These are phyloP conservation scores for Pholiota conissans DNA, from an alignment of 768 basidiomycete genomes.

Conservation along the genomic window DNA sequence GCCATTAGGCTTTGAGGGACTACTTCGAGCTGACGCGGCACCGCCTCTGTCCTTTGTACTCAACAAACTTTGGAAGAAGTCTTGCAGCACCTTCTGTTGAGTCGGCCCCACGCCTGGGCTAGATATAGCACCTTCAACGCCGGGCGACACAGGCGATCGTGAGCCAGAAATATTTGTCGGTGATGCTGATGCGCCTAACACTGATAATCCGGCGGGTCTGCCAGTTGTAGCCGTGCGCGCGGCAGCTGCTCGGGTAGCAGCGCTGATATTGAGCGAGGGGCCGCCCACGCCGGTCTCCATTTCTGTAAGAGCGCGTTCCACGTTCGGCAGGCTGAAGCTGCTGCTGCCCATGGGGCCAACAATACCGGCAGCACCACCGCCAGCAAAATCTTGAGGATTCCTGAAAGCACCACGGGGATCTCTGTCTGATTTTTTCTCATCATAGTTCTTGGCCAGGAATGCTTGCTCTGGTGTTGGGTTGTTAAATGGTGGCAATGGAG, in stretches of 20 bases:
- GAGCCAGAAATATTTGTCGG: constrained; percentile 26
- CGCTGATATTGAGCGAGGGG: constrained; percentile 19
- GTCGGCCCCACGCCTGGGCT: constrained; percentile 45
- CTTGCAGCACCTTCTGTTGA: constrained; percentile 82
- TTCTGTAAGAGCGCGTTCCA: constrained; percentile 83
- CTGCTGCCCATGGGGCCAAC: constrained; percentile 93
- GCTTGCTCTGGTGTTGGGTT: constrained; percentile 85
- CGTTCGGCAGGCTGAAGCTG: constrained; percentile 82
- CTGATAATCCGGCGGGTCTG: constrained; percentile 39
- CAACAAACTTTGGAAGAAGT: constrained; percentile 84
- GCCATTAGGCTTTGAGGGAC: constrained; percentile 24
- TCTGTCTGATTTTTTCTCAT: constrained; percentile 86
- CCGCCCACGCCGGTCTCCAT: constrained; percentile 69
- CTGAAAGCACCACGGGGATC: constrained; percentile 90
- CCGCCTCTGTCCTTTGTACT: constrained; percentile 62
- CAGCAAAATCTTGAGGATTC: constrained; percentile 63
- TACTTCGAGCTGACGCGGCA: constrained; percentile 16
- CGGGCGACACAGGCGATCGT: constrained; percentile 41
- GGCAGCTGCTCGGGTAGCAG: constrained; percentile 20
- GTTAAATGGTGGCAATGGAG: constrained; percentile 73
- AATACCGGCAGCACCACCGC: constrained; percentile 64
- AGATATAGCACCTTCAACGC: constrained; percentile 20
- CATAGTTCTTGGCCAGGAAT: constrained; percentile 90
- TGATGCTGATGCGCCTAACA: constrained; percentile 34
- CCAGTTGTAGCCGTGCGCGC: constrained; percentile 27